A percentile compares a stretch with the other conserved stretches of the same genome.
Conservation (phyloP, 2,329 filamentous ascomycete genomes). For the Phialophora macrospora region DNA sequence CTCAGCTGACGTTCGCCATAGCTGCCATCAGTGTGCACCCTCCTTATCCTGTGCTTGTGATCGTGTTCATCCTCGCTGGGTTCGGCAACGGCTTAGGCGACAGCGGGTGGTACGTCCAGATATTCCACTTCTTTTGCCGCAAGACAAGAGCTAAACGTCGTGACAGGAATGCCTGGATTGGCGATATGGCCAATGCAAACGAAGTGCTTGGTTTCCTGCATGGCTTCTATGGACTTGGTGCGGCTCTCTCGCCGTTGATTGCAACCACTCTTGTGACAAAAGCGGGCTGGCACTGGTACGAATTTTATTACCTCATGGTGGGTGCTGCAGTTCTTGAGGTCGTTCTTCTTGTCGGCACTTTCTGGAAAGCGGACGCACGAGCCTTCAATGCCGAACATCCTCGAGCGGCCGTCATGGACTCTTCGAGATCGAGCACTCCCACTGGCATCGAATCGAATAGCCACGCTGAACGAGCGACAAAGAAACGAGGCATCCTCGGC, state of each 20-base stretch:
- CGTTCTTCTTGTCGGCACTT: conserved; percentile 50
- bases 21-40: conserved; percentile 67
- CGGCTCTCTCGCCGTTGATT: conserved; percentile 70
- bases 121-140: conserved; percentile 48
- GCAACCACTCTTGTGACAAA: conserved; percentile 66
- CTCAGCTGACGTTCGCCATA: conserved; percentile 41
- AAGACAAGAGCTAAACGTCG: conserved; percentile 45
- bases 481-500: conserved; percentile 59
- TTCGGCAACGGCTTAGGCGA: conserved; percentile 74
- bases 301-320: conserved; percentile 74
- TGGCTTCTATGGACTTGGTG: conserved; percentile 75
- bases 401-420: conserved; percentile 48
- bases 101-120: conserved; percentile 53
- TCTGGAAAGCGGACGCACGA: conserved; percentile 50
- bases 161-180: conserved; percentile 62
- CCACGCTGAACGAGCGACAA: conserved; percentile 67
- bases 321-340: conserved; percentile 33
- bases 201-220: conserved; percentile 73
- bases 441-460: conserved; percentile 61
- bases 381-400: conserved; percentile 32
- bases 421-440: conserved; percentile 42
- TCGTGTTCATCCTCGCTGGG: conserved; percentile 69
- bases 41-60: conserved; percentile 68
- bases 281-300: conserved; percentile 63
- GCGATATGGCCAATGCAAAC: conserved; percentile 74